Evolutionary conservation across 2,329 filamentous ascomycete genomes (phyloP).

Genomic region (Penicillium hesseltinei): DNA sequence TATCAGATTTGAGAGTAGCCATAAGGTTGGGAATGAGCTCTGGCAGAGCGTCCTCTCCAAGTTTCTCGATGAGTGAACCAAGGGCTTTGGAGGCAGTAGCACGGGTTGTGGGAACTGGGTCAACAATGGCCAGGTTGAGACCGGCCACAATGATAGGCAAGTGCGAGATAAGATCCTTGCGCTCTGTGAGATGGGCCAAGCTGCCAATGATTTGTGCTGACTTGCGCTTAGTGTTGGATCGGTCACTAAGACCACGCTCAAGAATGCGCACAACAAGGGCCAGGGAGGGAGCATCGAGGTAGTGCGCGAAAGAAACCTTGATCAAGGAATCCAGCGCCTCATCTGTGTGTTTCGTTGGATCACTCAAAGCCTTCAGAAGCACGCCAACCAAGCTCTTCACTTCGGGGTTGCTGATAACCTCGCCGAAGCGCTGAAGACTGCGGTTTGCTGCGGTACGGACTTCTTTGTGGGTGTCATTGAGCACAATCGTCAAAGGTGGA

Average conservation of each 20-base stretch:
- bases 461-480: constrained; percentile 98
- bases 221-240: constrained; percentile 94
- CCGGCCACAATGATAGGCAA: constrained; percentile 89
- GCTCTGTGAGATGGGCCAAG: constrained; percentile 92
- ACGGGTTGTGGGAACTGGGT: constrained; percentile 92
- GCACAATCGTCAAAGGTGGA: constrained; percentile 84
- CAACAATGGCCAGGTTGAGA: constrained; percentile 82
- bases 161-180: constrained; percentile 88
- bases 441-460: constrained; percentile 88
- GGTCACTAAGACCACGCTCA: constrained; percentile 84
- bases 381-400: constrained; percentile 90
- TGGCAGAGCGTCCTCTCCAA: constrained; percentile 92
- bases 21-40: constrained; percentile 97
- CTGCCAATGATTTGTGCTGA: constrained; percentile 97
- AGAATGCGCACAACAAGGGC: constrained; percentile 93
- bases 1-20: constrained; percentile 96
- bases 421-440: constrained; percentile 94
- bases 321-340: constrained; percentile 90
- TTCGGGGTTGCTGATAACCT: constrained; percentile 97
- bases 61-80: constrained; percentile 94
- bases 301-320: constrained; percentile 98
- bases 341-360: constrained; percentile 95
- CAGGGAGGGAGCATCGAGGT: constrained; percentile 93
- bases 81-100: constrained; percentile 94
- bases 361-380: constrained; percentile 91